Percentiles rank a stretch among this genome's conserved stretches.
These are phyloP conservation scores for Venturia oleaginea DNA, from an alignment of 2,329 filamentous ascomycete species.

Conservation along the genomic window DNA sequence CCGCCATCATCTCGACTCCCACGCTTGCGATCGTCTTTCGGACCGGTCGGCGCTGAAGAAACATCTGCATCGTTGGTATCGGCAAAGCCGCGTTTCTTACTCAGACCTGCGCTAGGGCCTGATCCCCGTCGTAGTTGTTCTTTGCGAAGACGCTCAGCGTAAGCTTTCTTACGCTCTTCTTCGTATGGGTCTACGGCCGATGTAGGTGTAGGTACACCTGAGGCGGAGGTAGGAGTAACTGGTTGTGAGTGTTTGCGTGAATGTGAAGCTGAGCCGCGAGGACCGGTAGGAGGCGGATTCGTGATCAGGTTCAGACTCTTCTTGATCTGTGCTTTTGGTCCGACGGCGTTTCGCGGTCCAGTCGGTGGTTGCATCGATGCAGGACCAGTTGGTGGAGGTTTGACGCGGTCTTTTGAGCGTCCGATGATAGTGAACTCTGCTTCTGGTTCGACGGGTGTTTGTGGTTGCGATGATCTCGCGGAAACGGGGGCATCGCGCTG, in stretches of 20 bases:
- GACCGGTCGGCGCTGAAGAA: conserved; percentile 40
- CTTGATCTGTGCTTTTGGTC: conserved; percentile 24
- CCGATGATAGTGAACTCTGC: conserved; percentile 42
- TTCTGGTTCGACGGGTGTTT: conserved; percentile 19
- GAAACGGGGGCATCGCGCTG: conserved; percentile 20
- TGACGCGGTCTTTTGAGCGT: conserved; percentile 21
- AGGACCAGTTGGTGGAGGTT: conserved; percentile 17
- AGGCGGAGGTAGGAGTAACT: not conserved
- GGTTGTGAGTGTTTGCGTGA: not conserved
- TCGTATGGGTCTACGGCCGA: conserved; percentile 50
- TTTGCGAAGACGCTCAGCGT: conserved; percentile 57
- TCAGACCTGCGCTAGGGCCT: conserved; percentile 43
- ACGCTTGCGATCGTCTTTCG: conserved; percentile 34
- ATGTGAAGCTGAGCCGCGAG: not conserved
- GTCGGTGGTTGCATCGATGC: conserved; percentile 29
- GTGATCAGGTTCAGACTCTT: not conserved
- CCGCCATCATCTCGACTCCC: conserved; percentile 39
- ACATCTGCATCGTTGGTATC: conserved; percentile 30
- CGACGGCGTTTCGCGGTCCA: conserved; percentile 21
- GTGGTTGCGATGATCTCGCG: not conserved
- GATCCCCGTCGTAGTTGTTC: conserved; percentile 56
- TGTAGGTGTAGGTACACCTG: conserved; percentile 12
- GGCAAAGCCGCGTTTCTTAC: conserved; percentile 33
- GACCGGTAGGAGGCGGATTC: not conserved
- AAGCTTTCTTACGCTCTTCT: conserved; percentile 57